These are phyloP conservation scores for Paradendryphiella salina DNA, from an alignment of 2,329 filamentous ascomycete species.

Conservation along the genomic window DNA sequence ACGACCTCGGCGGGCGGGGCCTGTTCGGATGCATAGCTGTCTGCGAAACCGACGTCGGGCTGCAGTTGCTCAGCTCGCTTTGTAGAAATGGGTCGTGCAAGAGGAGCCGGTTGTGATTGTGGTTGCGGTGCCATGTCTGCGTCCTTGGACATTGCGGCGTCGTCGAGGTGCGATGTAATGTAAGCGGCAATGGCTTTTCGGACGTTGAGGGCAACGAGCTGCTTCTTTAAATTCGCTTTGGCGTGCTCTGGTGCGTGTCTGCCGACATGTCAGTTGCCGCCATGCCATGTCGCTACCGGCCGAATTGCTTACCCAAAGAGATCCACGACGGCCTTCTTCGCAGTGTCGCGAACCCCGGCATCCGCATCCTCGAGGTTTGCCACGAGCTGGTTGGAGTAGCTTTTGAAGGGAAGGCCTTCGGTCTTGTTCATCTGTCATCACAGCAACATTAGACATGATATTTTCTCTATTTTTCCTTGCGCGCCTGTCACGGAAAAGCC, in stretches of 20 bases:
- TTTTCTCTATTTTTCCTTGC: neutral
- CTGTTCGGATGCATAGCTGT: constrained; percentile 56
- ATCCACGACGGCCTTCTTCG: constrained; percentile 81
- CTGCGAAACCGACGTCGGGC: constrained; percentile 50
- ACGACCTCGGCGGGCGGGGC: constrained; percentile 68
- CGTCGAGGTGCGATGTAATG: constrained; percentile 75
- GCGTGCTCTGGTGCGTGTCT: constrained; percentile 78
- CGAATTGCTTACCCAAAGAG: constrained; percentile 69
- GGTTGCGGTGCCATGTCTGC: constrained; percentile 25
- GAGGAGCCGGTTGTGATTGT: constrained; percentile 28
- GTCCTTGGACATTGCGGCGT: constrained; percentile 58
- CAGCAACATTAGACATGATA: constrained; percentile 15
- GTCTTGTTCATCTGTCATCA: constrained; percentile 73
- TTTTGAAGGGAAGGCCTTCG: constrained; percentile 76
- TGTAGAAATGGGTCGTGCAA: constrained; percentile 35
- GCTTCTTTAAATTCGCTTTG: constrained; percentile 85
- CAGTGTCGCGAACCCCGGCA: constrained; percentile 79
- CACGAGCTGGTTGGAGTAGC: constrained; percentile 81
- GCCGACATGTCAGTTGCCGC: constrained; percentile 20
- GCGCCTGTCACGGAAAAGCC: constrained; percentile 11
- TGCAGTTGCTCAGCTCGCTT: constrained; percentile 44
- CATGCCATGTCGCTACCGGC: neutral
- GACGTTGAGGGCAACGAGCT: constrained; percentile 81
- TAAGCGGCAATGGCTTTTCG: constrained; percentile 81
- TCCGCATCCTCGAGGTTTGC: constrained; percentile 89